Conservation (phyloP, 202 grass and related monocot genomes). For the Zizania palustris region DNA sequence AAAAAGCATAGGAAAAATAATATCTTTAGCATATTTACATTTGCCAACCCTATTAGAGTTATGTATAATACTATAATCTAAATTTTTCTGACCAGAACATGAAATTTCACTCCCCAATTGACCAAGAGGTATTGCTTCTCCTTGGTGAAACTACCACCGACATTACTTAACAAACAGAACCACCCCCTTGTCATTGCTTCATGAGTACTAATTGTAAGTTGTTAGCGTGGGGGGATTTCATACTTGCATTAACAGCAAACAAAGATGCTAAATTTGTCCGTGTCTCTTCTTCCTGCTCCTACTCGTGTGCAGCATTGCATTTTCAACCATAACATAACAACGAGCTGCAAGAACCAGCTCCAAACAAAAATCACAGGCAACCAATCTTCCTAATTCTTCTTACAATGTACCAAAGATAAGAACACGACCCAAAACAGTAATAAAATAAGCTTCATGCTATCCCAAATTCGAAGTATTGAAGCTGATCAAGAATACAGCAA, state of each 20-base stretch:
- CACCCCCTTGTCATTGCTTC: background rate
- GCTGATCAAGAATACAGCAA: slow-evolving; percentile 27
- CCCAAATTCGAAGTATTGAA: slow-evolving; percentile 32
- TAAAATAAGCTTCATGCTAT: background rate
- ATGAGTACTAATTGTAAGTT: background rate
- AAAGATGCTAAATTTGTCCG: background rate
- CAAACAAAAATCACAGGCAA: background rate
- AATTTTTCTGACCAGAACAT: background rate
- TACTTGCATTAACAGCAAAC: slow-evolving; percentile 14
- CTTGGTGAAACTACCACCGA: background rate
- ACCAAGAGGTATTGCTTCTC: background rate
- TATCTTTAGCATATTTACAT: slow-evolving; percentile 3
- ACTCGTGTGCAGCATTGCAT: slow-evolving; percentile 23
- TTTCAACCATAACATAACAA: slow-evolving; percentile 4
- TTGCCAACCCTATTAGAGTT: background rate
- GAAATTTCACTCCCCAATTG: background rate
- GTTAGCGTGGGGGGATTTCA: background rate
- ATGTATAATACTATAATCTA: background rate
- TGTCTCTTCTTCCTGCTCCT: slow-evolving; percentile 10
- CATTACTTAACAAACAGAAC: slow-evolving; percentile 21
- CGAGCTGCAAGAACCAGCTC: background rate
- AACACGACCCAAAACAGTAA: background rate
- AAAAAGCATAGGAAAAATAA: slow-evolving; percentile 5
- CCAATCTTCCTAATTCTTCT: slow-evolving; percentile 25
- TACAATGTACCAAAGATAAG: background rate